phyloP scores from a whole-genome alignment of 495 filamentous ascomycete species.

The Polyplosphaeria fusca region DNA sequence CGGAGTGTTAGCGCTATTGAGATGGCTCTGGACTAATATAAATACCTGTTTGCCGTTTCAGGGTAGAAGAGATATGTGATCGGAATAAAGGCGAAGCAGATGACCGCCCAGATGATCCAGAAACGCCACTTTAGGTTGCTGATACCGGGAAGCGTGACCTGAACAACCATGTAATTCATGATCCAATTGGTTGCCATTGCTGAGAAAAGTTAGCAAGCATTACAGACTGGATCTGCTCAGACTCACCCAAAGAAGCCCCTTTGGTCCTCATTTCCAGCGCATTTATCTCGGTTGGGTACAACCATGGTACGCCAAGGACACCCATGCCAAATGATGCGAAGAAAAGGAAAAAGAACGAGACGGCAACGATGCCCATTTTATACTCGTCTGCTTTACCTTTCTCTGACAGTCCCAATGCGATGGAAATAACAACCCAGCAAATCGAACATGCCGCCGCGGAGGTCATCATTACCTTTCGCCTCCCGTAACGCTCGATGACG shows the following conservation, averaged over 20 bases:
- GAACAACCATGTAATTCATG: constrained; percentile 31
- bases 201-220: neutral
- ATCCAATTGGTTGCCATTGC: constrained; percentile 37
- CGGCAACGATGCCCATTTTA: constrained; percentile 36
- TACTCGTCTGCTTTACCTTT: constrained; percentile 35
- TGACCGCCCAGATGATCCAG: constrained; percentile 40
- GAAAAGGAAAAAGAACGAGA: constrained; percentile 36
- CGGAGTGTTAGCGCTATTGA: no score
- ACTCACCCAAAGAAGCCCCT: constrained; percentile 33
- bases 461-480: constrained; percentile 37
- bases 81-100: constrained; percentile 36
- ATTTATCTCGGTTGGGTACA: constrained; percentile 38
- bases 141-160: constrained; percentile 39
- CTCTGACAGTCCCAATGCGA: constrained; percentile 31
- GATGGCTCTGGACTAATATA: neutral
- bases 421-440: constrained; percentile 39
- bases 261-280: constrained; percentile 39
- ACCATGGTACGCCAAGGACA: constrained; percentile 39
- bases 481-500: constrained; percentile 36
- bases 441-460: constrained; percentile 36
- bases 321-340: constrained; percentile 39
- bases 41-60: constrained; percentile 37
- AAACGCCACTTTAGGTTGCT: constrained; percentile 38
- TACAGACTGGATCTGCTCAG: neutral
- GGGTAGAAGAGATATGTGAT: constrained; percentile 41